Conservation (phyloP, 208 protist genomes). For the Strigomonas galati region DNA sequence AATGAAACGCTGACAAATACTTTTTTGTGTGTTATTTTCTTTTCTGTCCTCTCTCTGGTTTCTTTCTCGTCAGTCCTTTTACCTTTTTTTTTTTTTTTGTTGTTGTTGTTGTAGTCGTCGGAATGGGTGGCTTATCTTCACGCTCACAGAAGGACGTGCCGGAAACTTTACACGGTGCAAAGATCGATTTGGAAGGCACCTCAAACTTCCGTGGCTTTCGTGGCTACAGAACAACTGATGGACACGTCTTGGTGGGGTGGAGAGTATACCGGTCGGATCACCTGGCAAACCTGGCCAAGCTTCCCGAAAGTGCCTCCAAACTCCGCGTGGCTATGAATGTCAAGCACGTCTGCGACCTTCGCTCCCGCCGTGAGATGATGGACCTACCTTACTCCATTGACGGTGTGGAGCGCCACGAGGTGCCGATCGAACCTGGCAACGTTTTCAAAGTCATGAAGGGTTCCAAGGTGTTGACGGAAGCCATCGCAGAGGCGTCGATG, state of each 20-base stretch:
- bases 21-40: slow-evolving; percentile 19
- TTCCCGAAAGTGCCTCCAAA: not conserved
- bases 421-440: slow-evolving; percentile 13
- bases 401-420: slow-evolving; percentile 20
- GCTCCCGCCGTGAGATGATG: slow-evolving; percentile 19
- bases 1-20: too few relatives aligned
- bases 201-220: slow-evolving; percentile 44
- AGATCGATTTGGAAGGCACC: slow-evolving; percentile 13
- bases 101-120: not conserved
- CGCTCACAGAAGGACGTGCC: too few relatives aligned
- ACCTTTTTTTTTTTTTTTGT: slow-evolving; percentile 1
- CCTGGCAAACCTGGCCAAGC: slow-evolving; percentile 12
- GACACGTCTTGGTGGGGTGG: slow-evolving; percentile 22
- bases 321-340: slow-evolving; percentile 6
- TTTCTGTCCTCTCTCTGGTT: not conserved
- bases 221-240: slow-evolving; percentile 32
- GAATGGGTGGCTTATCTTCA: too few relatives aligned
- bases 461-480: not conserved
- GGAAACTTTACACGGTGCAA: not conserved
- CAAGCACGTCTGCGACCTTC: slow-evolving; percentile 32
- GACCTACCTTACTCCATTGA: slow-evolving; percentile 23
- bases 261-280: slow-evolving; percentile 38
- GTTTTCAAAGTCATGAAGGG: too few relatives aligned
- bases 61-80: not conserved
- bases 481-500: not conserved